Percentiles rank a stretch among this genome's conserved stretches.
phyloP scores from a whole-genome alignment of 805 yeast species.

The Wickerhamomyces tratensis region DNA sequence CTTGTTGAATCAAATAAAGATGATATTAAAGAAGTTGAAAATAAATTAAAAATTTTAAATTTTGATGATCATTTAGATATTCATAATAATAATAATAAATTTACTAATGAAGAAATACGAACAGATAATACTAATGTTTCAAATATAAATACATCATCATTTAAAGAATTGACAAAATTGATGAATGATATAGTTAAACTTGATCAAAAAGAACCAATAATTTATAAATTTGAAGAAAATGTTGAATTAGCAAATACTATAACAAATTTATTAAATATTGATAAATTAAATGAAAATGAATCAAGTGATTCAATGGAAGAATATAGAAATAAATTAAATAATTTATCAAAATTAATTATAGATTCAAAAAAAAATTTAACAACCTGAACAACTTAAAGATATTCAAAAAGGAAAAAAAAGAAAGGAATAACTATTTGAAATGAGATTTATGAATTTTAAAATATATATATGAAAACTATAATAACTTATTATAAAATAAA shows the following conservation, averaged over 20 bases:
- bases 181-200: constrained; percentile 14
- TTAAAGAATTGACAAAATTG: constrained; percentile 6
- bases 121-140: neutral
- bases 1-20: neutral
- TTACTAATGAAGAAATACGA: neutral
- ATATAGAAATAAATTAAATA: constrained; percentile 1
- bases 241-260: neutral
- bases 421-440: neutral
- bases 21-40: constrained; percentile 1
- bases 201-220: constrained; percentile 1
- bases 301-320: constrained; percentile 1
- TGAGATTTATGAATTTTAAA: no score
- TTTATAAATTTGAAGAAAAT: neutral
- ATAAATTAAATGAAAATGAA: constrained; percentile 1
- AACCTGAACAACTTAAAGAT: neutral
- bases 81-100: neutral
- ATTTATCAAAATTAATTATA: constrained; percentile 5
- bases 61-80: neutral
- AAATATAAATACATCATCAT: neutral
- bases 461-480: no score
- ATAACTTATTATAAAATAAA: no score
- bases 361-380: neutral
- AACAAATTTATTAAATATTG: neutral
- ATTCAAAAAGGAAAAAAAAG: neutral
- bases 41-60: neutral